Conservation (phyloP, 139 green algal genomes). For the Axilococcus clingmanii region DNA sequence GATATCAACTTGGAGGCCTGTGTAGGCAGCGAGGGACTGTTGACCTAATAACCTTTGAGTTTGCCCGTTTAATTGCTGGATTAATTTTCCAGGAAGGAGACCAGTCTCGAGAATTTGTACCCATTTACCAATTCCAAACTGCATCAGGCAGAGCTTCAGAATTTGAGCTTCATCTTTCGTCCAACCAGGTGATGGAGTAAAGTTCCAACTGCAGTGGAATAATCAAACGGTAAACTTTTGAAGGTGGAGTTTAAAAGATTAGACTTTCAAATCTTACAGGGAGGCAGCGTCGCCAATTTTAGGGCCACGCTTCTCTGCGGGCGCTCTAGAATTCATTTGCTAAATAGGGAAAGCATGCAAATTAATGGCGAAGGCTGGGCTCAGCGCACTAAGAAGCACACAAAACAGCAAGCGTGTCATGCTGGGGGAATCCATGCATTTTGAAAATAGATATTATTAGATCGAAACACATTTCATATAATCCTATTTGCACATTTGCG, state of each 20-base stretch:
- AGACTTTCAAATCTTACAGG: conserved; percentile 54
- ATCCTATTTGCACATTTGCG: too few relatives aligned
- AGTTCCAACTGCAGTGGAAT: conserved; percentile 73
- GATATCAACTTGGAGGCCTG: conserved; percentile 52
- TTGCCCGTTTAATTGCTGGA: conserved; percentile 83
- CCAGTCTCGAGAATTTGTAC: conserved; percentile 70
- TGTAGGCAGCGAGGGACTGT: conserved; percentile 64
- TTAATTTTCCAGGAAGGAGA: conserved; percentile 77
- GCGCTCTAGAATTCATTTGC: background rate
- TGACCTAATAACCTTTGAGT: conserved; percentile 82
- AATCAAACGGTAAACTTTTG: background rate
- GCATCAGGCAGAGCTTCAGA: conserved; percentile 76
- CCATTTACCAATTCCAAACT: conserved; percentile 77
- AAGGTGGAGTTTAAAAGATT: background rate
- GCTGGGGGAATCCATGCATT: too few relatives aligned
- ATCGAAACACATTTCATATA: too few relatives aligned
- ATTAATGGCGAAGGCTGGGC: background rate
- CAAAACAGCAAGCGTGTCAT: too few relatives aligned
- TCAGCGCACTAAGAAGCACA: too few relatives aligned
- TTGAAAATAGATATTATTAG: too few relatives aligned
- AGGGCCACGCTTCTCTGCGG: conserved; percentile 55
- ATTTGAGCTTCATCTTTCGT: conserved; percentile 67
- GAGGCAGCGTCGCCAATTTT: conserved; percentile 73
- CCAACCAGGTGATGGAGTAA: conserved; percentile 81
- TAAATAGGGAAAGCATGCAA: background rate